Percentiles rank a stretch among this genome's conserved stretches.
Evolutionary conservation across 2,329 filamentous ascomycete genomes (phyloP).

Genomic region (Gaeumannomyces sp.): DNA sequence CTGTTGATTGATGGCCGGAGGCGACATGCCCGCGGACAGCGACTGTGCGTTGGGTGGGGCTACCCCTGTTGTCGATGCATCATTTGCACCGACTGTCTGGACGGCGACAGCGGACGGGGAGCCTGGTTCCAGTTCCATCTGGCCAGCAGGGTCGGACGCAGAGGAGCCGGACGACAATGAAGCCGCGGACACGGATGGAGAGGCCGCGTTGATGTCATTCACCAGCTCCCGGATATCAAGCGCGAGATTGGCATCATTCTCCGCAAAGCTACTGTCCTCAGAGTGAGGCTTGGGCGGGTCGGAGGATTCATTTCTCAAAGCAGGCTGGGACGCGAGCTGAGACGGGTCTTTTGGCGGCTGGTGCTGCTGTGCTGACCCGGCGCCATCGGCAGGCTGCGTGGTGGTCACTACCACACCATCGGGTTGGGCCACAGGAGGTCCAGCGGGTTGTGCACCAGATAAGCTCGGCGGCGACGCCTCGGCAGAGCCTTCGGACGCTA

Average conservation of each 20-base stretch:
- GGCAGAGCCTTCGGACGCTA: not conserved
- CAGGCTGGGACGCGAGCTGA: not conserved
- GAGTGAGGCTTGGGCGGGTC: not conserved
- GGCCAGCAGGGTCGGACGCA: conserved; percentile 10
- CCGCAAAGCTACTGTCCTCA: conserved; percentile 12
- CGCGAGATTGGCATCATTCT: conserved; percentile 20
- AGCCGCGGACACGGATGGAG: conserved; percentile 12
- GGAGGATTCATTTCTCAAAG: not conserved
- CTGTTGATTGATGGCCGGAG: not conserved
- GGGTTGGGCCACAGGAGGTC: not conserved
- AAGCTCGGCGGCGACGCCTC: not conserved
- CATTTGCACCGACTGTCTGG: not conserved
- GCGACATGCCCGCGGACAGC: too few relatives aligned
- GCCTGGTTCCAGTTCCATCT: conserved; percentile 7
- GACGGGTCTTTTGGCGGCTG: not conserved
- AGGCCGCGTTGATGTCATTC: conserved; percentile 25
- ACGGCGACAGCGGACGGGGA: not conserved
- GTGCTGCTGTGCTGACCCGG: not conserved
- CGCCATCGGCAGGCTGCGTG: not conserved
- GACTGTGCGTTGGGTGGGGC: not conserved
- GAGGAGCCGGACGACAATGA: conserved; percentile 11
- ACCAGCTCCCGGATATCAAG: conserved; percentile 31
- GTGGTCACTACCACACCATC: not conserved
- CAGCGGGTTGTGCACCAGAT: not conserved
- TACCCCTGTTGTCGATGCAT: not conserved